Percentiles rank a stretch among this genome's conserved stretches.
Evolutionary conservation across 2,329 filamentous ascomycete species (phyloP).

Genomic region (Sclerotinia subarctica): DNA sequence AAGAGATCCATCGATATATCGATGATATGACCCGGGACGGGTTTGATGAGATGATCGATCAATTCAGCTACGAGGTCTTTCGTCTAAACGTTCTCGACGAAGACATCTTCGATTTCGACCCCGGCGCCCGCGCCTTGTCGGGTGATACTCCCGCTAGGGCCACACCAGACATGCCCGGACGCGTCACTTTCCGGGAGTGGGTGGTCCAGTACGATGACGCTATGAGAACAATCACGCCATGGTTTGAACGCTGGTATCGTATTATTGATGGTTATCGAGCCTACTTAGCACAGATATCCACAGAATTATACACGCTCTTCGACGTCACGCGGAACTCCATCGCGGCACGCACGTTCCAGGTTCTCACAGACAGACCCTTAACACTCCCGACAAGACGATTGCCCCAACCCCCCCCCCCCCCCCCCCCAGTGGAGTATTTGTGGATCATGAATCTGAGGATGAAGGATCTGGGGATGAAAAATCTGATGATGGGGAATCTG

Average conservation of each 20-base stretch:
- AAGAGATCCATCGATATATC: neutral
- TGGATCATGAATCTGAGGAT: too few species aligned
- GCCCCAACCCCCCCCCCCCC: too few species aligned
- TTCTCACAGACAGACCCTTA: neutral
- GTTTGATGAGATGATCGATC: neutral
- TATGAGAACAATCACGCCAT: fast-evolving
- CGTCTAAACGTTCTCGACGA: neutral
- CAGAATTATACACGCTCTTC: neutral
- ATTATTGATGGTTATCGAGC: neutral
- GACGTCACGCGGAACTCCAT: neutral
- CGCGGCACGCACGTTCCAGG: neutral
- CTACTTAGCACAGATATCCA: neutral
- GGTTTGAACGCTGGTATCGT: neutral
- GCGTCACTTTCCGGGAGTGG: neutral
- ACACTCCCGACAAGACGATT: too few species aligned
- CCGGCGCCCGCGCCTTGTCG: fast-evolving
- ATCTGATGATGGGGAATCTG: too few species aligned
- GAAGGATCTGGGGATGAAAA: too few species aligned
- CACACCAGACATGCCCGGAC: neutral
- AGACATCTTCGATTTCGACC: neutral
- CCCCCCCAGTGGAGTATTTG: too few species aligned
- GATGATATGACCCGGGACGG: fast-evolving
- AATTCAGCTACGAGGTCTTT: neutral
- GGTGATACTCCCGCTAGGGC: too few species aligned
- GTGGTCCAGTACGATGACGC: neutral